phyloP scores from a whole-genome alignment of 345 rosid genomes.

The Sonneratia caseolaris region DNA sequence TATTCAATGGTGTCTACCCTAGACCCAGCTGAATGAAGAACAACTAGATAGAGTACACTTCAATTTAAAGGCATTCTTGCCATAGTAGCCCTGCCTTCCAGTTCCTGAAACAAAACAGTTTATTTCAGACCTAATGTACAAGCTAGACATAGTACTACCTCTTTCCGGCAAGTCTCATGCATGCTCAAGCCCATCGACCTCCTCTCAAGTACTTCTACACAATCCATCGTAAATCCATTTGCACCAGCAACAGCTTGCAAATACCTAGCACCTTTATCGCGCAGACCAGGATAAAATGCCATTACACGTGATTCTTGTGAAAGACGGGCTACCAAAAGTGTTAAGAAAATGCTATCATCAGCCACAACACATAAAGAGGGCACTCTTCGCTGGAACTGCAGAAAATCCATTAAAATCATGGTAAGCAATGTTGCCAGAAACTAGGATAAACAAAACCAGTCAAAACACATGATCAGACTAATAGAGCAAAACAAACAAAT shows the following conservation, averaged over 20 bases:
- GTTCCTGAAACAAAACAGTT: neutral
- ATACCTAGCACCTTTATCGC: slow-evolving; percentile 47
- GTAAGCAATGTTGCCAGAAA: neutral
- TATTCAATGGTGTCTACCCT: neutral
- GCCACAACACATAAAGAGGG: slow-evolving; percentile 50
- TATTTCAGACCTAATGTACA: neutral
- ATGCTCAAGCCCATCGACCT: slow-evolving; percentile 33
- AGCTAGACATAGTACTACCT: slow-evolving; percentile 25
- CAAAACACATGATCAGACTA: neutral
- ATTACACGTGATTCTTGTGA: slow-evolving; percentile 41
- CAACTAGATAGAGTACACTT: neutral
- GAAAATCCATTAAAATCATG: slow-evolving; percentile 4
- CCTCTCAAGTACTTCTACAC: slow-evolving; percentile 35
- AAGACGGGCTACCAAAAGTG: slow-evolving; percentile 45
- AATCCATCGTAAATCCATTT: slow-evolving; percentile 50
- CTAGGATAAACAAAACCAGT: neutral
- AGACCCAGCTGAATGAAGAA: neutral
- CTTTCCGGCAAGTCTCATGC: slow-evolving; percentile 35
- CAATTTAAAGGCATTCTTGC: neutral
- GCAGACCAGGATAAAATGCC: slow-evolving; percentile 65
- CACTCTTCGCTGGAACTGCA: slow-evolving; percentile 58
- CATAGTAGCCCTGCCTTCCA: neutral
- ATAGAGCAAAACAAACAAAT: neutral
- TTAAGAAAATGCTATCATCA: slow-evolving; percentile 75
- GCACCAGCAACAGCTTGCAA: slow-evolving; percentile 51